Evolutionary conservation across 2,329 filamentous ascomycete species (phyloP).

Genomic region (Hymenoscyphus albidus): DNA sequence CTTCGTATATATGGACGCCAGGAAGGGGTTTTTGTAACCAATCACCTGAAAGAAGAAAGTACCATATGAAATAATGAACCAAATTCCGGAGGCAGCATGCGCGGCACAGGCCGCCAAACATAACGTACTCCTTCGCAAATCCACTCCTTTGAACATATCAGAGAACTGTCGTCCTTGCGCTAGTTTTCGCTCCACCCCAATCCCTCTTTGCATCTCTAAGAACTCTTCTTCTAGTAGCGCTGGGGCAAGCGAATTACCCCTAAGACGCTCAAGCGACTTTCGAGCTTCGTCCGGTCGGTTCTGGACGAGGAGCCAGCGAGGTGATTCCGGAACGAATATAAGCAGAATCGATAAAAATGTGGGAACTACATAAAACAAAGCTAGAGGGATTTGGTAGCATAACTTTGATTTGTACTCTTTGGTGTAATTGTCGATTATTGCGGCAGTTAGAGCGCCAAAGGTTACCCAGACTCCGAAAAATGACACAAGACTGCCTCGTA

Average conservation of each 20-base stretch:
- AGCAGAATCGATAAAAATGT: not conserved
- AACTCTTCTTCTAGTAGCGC: not conserved
- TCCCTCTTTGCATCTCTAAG: not conserved
- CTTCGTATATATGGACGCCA: not conserved
- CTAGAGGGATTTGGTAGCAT: not conserved
- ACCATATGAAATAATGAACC: not conserved
- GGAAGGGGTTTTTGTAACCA: not conserved
- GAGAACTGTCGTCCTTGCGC: not conserved
- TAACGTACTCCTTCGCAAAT: not conserved
- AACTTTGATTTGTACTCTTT: not conserved
- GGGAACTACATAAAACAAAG: not conserved
- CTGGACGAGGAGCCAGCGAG: slow-evolving; percentile 10
- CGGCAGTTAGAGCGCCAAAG: slow-evolving; percentile 12
- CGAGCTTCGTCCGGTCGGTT: slow-evolving; percentile 5
- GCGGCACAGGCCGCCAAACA: not conserved
- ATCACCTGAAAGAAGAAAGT: not conserved
- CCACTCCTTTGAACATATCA: not conserved
- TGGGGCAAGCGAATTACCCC: slow-evolving; percentile 1
- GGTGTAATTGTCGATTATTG: slow-evolving; percentile 15
- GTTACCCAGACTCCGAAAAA: slow-evolving; percentile 10
- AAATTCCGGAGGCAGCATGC: slow-evolving; percentile 6
- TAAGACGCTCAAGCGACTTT: slow-evolving; percentile 8
- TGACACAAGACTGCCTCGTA: slow-evolving; percentile 8
- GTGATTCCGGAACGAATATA: slow-evolving; percentile 9
- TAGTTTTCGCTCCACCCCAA: not conserved